Base-by-base conservation (phyloP, 176 grass and related monocot genomes). In the Ensete ventricosum region DNA sequence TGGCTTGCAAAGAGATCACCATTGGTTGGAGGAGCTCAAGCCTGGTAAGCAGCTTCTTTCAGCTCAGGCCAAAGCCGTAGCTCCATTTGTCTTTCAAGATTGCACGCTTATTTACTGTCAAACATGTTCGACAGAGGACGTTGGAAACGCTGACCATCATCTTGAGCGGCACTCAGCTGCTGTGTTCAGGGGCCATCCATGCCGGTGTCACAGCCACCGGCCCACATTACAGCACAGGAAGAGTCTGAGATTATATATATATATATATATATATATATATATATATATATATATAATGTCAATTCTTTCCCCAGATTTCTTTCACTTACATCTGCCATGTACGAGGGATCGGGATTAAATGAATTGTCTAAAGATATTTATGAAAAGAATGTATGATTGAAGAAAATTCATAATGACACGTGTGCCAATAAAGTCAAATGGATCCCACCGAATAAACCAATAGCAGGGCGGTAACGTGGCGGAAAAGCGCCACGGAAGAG, bases 1-100 rank as follows among this genome's bases (percentile, higher is more conserved):
- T 98, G 66, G 95, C 90, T 43, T 98, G 95, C 79, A 94, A 93
- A 84, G 90, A 98, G 86, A 98, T 98, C 73, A 91, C 88, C 84
- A 73, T 89, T 24, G 72, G 88, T 17, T 67, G 25, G 84, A 91
- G 88, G 76, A 81, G 83, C 16, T 50, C 82, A 14, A 94, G 80
- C 81, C 80, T 98, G 76, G 93, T 96, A 78, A 78, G 29, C 8
- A 68, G 2, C 10, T 16, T 50, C 14, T 0, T 11, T 29, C 11
- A 69, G 0, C 9, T 20, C 16, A 50, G 14, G 43, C 17, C 49
- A 48, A 49, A 9, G 1, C 14, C 11, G 9, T 16, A n/a, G 66
- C 14, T 48, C 5, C 8, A 69, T 2, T 25, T 52, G 11, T 34
- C 9, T 14, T 51, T 84, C 49, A 22, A 14, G 52, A 43, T 55